Conservation (phyloP, 2,329 filamentous ascomycete species). For the Chalaropsis thielavioides region DNA sequence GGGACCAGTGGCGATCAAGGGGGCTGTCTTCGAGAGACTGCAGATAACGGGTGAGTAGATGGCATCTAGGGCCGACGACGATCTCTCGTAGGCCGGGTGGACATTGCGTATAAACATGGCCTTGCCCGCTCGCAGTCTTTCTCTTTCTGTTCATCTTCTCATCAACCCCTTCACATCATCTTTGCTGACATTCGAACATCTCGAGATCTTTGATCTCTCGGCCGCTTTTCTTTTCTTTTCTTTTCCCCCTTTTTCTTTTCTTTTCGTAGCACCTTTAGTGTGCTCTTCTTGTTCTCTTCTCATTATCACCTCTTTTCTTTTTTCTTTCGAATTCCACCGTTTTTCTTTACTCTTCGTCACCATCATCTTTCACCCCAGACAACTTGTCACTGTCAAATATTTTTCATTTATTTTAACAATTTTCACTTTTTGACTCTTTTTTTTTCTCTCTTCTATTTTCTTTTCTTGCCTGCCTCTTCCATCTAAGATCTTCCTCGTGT, state of each 20-base stretch:
- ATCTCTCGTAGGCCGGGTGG: background rate
- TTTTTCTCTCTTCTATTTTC: background rate
- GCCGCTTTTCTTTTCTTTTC: conserved; percentile 3
- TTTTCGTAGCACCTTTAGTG: conserved; percentile 10
- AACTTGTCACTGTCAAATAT: background rate
- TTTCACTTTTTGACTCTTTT: background rate
- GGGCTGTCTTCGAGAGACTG: background rate
- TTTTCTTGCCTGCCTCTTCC: background rate
- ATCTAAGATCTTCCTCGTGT: background rate
- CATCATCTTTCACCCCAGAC: background rate
- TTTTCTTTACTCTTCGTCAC: conserved; percentile 6
- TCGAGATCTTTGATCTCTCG: conserved; percentile 8
- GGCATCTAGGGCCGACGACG: background rate
- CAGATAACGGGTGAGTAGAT: background rate
- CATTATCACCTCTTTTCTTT: background rate
- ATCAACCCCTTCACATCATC: background rate
- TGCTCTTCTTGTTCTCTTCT: conserved; percentile 6
- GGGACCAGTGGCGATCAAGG: background rate
- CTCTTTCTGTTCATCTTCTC: background rate
- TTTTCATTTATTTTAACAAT: background rate
- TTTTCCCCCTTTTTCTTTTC: conserved; percentile 4
- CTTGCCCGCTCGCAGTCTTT: background rate
- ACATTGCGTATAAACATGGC: background rate
- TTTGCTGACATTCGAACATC: background rate
- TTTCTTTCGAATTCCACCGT: background rate